These are phyloP conservation scores for Penicillium paradoxum DNA, from an alignment of 495 filamentous ascomycete genomes.

Conservation along the genomic window DNA sequence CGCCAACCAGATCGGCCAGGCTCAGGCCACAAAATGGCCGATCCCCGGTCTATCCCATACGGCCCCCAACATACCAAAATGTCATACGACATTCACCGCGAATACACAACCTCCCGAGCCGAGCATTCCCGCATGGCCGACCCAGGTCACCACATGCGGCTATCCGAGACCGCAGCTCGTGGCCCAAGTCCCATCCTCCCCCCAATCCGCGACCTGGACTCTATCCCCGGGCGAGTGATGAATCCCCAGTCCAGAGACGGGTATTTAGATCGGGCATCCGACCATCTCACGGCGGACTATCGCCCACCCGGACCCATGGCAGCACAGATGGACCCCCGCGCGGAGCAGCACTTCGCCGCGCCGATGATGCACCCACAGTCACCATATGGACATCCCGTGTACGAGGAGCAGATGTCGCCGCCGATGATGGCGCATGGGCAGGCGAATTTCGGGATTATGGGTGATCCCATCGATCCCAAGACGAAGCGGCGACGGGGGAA, in stretches of 20 bases:
- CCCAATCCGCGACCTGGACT: slow-evolving; percentile 39
- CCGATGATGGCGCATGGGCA: slow-evolving; percentile 29
- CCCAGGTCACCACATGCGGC: slow-evolving; percentile 13
- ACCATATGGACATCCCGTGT: slow-evolving; percentile 31
- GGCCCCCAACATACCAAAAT: slow-evolving; percentile 16
- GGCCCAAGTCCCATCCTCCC: slow-evolving; percentile 41
- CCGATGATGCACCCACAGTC: slow-evolving; percentile 28
- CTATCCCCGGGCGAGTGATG: slow-evolving; percentile 29
- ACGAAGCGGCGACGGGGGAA: slow-evolving; percentile 72
- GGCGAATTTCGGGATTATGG: slow-evolving; percentile 44
- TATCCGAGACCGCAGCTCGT: slow-evolving; percentile 21
- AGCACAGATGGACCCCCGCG: slow-evolving; percentile 22
- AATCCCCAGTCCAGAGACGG: slow-evolving; percentile 15
- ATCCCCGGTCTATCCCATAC: slow-evolving; percentile 27
- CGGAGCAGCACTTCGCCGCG: slow-evolving; percentile 19
- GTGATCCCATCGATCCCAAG: slow-evolving; percentile 40
- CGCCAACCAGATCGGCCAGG: slow-evolving; percentile 34
- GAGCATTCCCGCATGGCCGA: slow-evolving; percentile 18
- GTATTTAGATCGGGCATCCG: slow-evolving; percentile 32
- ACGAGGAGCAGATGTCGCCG: slow-evolving; percentile 33
- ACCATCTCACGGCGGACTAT: slow-evolving; percentile 27
- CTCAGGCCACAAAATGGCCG: slow-evolving; percentile 33
- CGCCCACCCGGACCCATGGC: slow-evolving; percentile 16
- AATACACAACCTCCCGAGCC: slow-evolving; percentile 25
- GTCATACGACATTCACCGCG: slow-evolving; percentile 23